Evolutionary conservation across 257 asterid species (phyloP), one percentile per base, ranked within the genome.

Genomic region (Solanum microdontum): DNA sequence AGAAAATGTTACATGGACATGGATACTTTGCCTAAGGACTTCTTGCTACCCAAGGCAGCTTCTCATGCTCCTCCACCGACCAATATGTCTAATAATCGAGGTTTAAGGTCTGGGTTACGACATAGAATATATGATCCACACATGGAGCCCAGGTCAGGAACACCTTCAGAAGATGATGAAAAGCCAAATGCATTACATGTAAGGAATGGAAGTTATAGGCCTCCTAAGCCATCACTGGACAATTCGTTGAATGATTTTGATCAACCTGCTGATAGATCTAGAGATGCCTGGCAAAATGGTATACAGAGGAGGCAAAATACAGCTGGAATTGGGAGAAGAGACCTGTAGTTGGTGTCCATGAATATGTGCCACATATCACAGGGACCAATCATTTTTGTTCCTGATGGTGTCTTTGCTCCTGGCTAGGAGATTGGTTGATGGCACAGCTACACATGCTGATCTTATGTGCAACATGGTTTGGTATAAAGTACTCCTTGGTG

Each of bases 111-210:
- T 85, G 98, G 98, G 69, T 92, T 91, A 69, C 91, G 99, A 88
- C 97, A 92, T 82, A 91, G 98, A 72, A 90, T 95, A 69, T 94
- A 94, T 85, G 98, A 97, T 88, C n/a, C 92, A 39, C 96, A 94
- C 76, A 66, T 94, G 74, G 97, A 95, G 76, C 90, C 99, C 90
- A 91, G 96, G 92, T 94, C 99, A 30, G 96, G 98, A 87, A 94
- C 96, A n/a, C 97, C 98, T 28, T 95, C 99, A 33, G 98, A 97
- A 91, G 99, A 97, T 87, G 99, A 96, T 64, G 99, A 95, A 88
- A 94, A 95, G 92, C 86, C 97, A 7, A 93, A 89, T 88, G 45
- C 88, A 8, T 85, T 92, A 28, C 86, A 89, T 55, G 87, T 90
- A 36, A 93, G 96, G 90, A 95, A 96, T 88, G 98, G 97, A 75